Conservation (phyloP, 192 early-diverging fungal species). For the Physocladia obscura region DNA sequence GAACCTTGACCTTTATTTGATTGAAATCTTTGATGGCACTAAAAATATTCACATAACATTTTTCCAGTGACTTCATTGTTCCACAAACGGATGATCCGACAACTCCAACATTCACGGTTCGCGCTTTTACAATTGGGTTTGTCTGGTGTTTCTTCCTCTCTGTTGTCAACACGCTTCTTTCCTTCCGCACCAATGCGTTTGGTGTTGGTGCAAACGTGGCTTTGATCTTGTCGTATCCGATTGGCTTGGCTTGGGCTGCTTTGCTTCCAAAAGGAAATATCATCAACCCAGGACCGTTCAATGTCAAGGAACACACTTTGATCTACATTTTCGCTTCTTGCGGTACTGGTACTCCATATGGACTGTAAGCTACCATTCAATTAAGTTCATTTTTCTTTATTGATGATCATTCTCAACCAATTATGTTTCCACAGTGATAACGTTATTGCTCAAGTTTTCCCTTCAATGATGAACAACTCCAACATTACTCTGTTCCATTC, state of each 20-base stretch:
- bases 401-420: not conserved
- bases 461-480: too few species aligned
- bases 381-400: not conserved
- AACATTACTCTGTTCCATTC: conserved; percentile 23
- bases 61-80: conserved; percentile 30
- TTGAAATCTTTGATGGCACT: too few species aligned
- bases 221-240: conserved; percentile 70
- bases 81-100: conserved; percentile 28
- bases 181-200: conserved; percentile 52
- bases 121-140: conserved; percentile 17
- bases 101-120: conserved; percentile 21
- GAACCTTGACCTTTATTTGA: too few species aligned
- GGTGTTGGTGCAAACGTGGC: conserved; percentile 70
- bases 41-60: too few species aligned
- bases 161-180: conserved; percentile 27
- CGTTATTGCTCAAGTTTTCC: conserved; percentile 9
- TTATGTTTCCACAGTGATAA: conserved; percentile 23
- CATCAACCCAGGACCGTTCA: conserved; percentile 84
- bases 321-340: conserved; percentile 65
- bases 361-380: not conserved
- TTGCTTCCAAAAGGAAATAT: conserved; percentile 32
- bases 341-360: not conserved
- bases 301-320: conserved; percentile 85
- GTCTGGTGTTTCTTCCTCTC: conserved; percentile 3
- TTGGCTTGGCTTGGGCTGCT: conserved; percentile 36